These are phyloP conservation scores for Neurospora crassa DNA, from an alignment of 2,329 filamentous ascomycete genomes.

Conservation along the genomic window DNA sequence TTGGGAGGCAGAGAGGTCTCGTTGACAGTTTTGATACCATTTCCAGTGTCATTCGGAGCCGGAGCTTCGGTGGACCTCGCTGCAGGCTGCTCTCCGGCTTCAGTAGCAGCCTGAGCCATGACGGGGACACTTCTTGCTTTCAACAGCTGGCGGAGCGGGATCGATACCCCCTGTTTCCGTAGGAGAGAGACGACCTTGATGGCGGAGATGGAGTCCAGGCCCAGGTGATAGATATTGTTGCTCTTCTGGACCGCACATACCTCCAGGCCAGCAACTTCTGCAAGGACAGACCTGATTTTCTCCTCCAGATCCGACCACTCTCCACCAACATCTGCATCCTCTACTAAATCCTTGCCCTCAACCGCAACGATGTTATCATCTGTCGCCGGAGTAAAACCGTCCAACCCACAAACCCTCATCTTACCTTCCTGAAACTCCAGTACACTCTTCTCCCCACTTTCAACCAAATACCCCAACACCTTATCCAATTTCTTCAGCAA, in stretches of 20 bases:
- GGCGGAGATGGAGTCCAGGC: conserved; percentile 83
- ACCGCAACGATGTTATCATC: neutral
- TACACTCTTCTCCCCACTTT: conserved; percentile 24
- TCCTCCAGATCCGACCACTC: conserved; percentile 27
- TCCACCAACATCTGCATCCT: neutral
- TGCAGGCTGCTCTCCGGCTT: neutral
- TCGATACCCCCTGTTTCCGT: conserved; percentile 48
- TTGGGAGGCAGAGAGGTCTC: neutral
- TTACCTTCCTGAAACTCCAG: conserved; percentile 41
- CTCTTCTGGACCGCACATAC: conserved; percentile 46
- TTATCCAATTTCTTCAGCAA: conserved; percentile 52
- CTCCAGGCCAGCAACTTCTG: conserved; percentile 51
- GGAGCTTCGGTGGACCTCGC: neutral
- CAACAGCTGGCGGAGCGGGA: conserved; percentile 65
- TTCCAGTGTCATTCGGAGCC: neutral
- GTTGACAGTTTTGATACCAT: neutral
- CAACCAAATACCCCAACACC: conserved; percentile 43
- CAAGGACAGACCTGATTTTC: conserved; percentile 37
- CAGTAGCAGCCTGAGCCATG: conserved; percentile 39
- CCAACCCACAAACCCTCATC: conserved; percentile 58
- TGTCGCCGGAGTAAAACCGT: conserved; percentile 26
- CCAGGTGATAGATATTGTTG: conserved; percentile 70
- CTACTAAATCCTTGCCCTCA: conserved; percentile 1
- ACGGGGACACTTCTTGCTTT: conserved; percentile 52
- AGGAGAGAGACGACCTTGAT: conserved; percentile 73